These are phyloP conservation scores for Lyophyllum shimeji DNA, from an alignment of 768 basidiomycete species.

Conservation along the genomic window DNA sequence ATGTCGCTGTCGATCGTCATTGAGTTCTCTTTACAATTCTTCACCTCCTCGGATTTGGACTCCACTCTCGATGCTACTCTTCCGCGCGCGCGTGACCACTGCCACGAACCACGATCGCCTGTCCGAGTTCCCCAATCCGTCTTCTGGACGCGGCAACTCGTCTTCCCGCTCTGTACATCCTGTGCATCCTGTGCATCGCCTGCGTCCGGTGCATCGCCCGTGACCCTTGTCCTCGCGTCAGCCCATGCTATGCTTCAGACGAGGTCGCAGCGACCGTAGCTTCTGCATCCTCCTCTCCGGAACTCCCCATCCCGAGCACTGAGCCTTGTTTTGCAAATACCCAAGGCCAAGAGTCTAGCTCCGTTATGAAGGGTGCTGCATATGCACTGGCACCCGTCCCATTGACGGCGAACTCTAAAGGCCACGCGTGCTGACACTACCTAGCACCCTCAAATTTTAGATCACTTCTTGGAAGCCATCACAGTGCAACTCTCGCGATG, in stretches of 20 bases:
- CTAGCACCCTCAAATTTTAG: neutral
- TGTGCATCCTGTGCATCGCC: no score
- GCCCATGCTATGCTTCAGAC: neutral
- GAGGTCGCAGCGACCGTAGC: neutral
- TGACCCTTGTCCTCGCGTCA: neutral
- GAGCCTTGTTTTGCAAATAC: neutral
- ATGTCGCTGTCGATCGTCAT: neutral
- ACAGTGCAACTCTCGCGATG: neutral
- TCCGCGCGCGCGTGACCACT: neutral
- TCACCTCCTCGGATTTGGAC: neutral
- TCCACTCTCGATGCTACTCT: neutral
- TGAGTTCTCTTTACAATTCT: neutral
- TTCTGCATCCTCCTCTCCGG: conserved; percentile 3
- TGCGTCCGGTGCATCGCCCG: neutral
- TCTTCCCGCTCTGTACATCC: conserved; percentile 1
- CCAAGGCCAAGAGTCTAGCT: neutral
- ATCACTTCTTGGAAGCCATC: neutral
- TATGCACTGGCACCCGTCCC: neutral
- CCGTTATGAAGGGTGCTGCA: neutral
- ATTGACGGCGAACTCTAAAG: neutral
- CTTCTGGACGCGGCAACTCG: neutral
- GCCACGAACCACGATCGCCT: neutral
- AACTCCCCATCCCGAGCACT: conserved; percentile 10
- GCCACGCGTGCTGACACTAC: neutral
- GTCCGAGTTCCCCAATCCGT: neutral